Base-by-base conservation (phyloP, 208 protist species). In the Trypanosoma brucei region DNA sequence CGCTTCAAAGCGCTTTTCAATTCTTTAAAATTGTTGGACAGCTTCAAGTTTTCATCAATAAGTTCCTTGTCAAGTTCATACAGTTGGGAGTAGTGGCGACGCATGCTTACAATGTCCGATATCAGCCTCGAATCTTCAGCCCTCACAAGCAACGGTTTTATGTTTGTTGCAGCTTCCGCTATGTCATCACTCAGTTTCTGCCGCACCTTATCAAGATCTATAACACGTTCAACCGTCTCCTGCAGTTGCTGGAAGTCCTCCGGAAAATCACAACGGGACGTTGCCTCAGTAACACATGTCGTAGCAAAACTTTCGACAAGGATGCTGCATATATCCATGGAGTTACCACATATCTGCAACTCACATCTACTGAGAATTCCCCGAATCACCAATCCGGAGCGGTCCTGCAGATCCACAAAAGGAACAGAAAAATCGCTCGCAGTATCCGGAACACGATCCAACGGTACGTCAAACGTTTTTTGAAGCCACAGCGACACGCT, bases 111-210 rank as follows among this genome's bases (percentile, higher is more conserved):
- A 61, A 97, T 89, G 63, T 97, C 86, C 14, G 66, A 76, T 35
- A 98, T 78, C n/a, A 98, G 61, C 38, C 95, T 72, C 7, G 94
- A 80, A 55, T 98, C 93, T 76, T 98, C 94, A 34, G 93, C 94
- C 45, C 81, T 79, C 38, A 95, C 81, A 30, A 98, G 84, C 45
- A 97, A 64, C 44, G 86, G 79, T 70, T 97, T 97, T n/a, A 97
- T 67, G 6, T 76, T 70, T 13, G 87, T 68, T 7, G 91, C 88
- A 2, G 71, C 73, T 65, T 98, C 94, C 2, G 95, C 96, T 87
- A 98, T 97, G 65, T 97, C 92, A 1, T 88, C 84, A 52, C 82
- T 95, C 39, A 98, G 78, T 75, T 91, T 86, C 70, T 92, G 61
- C 11, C 95, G 82, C 31, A 91, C 78, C 30, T 68, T 73, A 70